Evolutionary conservation across 176 grass and related monocot species (phyloP), one percentile per base, ranked within the genome.

Genomic region (Hsuehochloa calcarea): DNA sequence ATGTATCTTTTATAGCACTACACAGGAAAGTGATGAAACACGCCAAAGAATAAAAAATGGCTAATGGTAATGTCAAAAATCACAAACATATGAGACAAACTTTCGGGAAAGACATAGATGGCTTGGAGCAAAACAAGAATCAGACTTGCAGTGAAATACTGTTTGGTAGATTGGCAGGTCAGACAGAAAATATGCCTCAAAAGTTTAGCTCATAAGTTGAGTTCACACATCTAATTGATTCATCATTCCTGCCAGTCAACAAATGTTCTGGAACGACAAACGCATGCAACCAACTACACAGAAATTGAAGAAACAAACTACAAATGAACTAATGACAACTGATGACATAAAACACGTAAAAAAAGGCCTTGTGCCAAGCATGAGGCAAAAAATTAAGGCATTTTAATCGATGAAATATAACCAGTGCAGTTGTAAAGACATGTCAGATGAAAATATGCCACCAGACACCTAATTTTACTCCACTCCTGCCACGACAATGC

Each of bases 181-280:
- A 85, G 78, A 82, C 52, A 61, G 0, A 78, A 82, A 23, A 14
- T 78, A 92, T 88, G 86, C 90, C 86, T 88, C 82, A 91, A 88
- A 77, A n/a, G 45, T 77, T 70, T 69, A 86, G 87, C 83, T 84
- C 90, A 64, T 19, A 80, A 83, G 43, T 13, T 69, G 0, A n/a
- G 80, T 65, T 92, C 74, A 5, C 84, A 86, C 91, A 92, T 92
- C 91, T 89, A 92, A 89, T 77, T 72, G 80, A 77, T 89, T 92
- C 87, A 92, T 87, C 87, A 92, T 5, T 9, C 78, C 59, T 52
- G 31, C 55, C 74, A 78, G 54, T 10, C 1, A 51, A 15, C 1
- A 8, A 8, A 2, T 14, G 0, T 25, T 60, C 3, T 3, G 8
- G 10, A 60, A 60, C 52, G 5, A 25, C 56, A 25, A 3, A 60